Base-by-base conservation (phyloP, 805 yeast genomes). In the Lipomyces sp. region DNA sequence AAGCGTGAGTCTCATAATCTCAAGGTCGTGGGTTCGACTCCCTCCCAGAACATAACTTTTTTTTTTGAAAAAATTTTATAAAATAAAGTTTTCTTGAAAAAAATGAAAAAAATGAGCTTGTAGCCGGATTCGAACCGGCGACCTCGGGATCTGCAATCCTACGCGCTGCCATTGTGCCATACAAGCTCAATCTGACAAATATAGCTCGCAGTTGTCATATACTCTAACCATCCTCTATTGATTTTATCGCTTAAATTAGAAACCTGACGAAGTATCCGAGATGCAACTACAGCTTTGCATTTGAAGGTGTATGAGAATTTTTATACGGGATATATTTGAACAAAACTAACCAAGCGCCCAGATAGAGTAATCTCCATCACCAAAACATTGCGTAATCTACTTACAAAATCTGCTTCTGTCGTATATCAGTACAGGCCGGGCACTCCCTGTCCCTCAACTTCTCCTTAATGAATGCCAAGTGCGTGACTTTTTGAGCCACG, bases 21-120 rank as follows among this genome's bases (percentile, higher is more conserved):
- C 59, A 50, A 58, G 59, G 61, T 55, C 61, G 60, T 67, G 57
- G 69, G 68, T 40, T 61, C 66, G 42, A 59, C 61, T 45, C 59
- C 55, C 57, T 63, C 58, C 58, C 66, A 63, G 44, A 68, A 70
- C 46, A 68, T 67, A 4, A 32, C 22, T 38, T 32, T 29, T 18
- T 43, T 34, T 4, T 32, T 21, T 22, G n/a, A n/a, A n/a, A n/a
- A n/a, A n/a, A n/a, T n/a, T n/a, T n/a, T n/a, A n/a, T n/a, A n/a
- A n/a, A n/a, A n/a, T n/a, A n/a, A n/a, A n/a, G n/a, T n/a, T n/a
- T n/a, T n/a, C n/a, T n/a, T 7, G 29, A 6, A 7, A 45, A 40
- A 45, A 24, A 32, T 43, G 13, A 34, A 41, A 35, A 34, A 42
- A n/a, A 16, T 14, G 1, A 47, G 51, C 51, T 43, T 39, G 43